Base-by-base conservation (phyloP, 768 basidiomycete species). In the Jaapia argillacea region DNA sequence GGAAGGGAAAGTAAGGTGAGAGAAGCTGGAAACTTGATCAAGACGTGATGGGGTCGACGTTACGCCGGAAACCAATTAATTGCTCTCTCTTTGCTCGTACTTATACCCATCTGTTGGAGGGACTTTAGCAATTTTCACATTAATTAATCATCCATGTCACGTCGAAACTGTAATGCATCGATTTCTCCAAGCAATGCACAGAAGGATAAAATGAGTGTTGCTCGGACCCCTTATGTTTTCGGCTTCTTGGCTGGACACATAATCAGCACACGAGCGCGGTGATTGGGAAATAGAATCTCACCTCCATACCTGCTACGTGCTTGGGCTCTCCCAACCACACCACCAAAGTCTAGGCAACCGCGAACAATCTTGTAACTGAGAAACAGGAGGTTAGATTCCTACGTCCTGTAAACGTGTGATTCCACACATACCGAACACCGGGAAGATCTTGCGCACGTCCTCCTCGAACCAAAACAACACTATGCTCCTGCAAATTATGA, bases 391-490 rank as follows among this genome's bases (percentile, higher is more conserved):
- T 47, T 22, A 43, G 21, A 33, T 40, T 6, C 18, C 24, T 36
- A 12, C 23, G 5, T 22, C 7, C n/a, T 2, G 31, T 24, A 43
- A 36, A 1, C 14, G 22, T 14, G 14, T n/a, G 7, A 41, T 13
- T 31, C 14, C 12, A 31, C 20, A 62, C 77, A 41, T 52, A 96
- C 96, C 87, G 80, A 23, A 97, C 88, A 75, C 96, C 93, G 27
- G 94, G 94, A 60, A 98, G 71, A 81, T 99, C 96, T 69, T 97
- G 93, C 1, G 91, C 84, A 65, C 91, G 77, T 12, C 96, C 96
- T 4, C 96, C 96, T 54, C 93, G 69, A n/a, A 98, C 77, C 36
- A 97, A 62, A 1, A 98, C 92, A 3, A 98, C 94, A 62, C 84
- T 85, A 56, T 99, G 96, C 60, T 98, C 96, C 66, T 98, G 96